Evolutionary conservation across 805 yeast species (phyloP).

Genomic region (Zygosaccharomyces rouxii): DNA sequence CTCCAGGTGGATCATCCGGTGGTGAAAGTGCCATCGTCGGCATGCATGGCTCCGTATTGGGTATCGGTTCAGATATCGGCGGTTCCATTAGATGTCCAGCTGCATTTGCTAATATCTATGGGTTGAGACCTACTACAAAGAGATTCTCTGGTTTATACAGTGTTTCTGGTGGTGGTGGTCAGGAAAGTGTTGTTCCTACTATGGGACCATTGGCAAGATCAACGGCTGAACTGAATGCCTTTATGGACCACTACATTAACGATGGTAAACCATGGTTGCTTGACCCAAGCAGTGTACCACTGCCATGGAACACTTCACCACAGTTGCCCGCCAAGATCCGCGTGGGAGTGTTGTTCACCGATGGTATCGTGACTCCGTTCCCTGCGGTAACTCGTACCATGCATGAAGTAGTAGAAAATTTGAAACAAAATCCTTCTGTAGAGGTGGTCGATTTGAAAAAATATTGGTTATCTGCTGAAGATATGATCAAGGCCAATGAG

Average conservation of each 20-base stretch:
- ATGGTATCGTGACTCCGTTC: slow-evolving; percentile 60
- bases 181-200: slow-evolving; percentile 61
- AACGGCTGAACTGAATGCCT: slow-evolving; percentile 61
- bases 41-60: slow-evolving; percentile 56
- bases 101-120: slow-evolving; percentile 57
- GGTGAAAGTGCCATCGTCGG: slow-evolving; percentile 67
- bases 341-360: slow-evolving; percentile 60
- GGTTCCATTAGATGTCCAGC: slow-evolving; percentile 68
- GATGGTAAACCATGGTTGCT: slow-evolving; percentile 60
- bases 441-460: slow-evolving; percentile 46
- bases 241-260: slow-evolving; percentile 60
- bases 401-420: slow-evolving; percentile 48
- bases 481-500: slow-evolving; percentile 17
- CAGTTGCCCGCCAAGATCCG: slow-evolving; percentile 42
- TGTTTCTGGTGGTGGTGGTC: slow-evolving; percentile 55
- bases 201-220: slow-evolving; percentile 65
- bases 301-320: slow-evolving; percentile 40
- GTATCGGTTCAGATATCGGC: slow-evolving; percentile 68
- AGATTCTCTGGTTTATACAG: slow-evolving; percentile 44
- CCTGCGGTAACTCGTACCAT: slow-evolving; percentile 62
- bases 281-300: slow-evolving; percentile 36
- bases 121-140: slow-evolving; percentile 59
- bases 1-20: slow-evolving; percentile 71
- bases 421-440: slow-evolving; percentile 48
- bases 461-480: slow-evolving; percentile 23